Percentiles rank a stretch among this genome's conserved stretches.
Evolutionary conservation across 768 basidiomycete genomes (phyloP).

Genomic region (Phanerochaete sordida): DNA sequence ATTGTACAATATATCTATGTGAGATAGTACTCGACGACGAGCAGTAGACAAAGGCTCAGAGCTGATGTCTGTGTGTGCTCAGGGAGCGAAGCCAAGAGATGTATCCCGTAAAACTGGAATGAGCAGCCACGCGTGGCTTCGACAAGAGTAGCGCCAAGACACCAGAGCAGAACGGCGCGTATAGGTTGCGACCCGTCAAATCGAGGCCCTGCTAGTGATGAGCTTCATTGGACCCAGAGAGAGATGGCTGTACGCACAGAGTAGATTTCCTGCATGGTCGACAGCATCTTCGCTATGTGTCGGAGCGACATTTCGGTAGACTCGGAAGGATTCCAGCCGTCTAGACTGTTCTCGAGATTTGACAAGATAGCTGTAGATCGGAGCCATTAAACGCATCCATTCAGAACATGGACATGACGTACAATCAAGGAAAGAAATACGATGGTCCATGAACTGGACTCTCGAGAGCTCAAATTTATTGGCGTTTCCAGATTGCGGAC

Average conservation of each 20-base stretch:
- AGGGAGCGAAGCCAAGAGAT: background rate
- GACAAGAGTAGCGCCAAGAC: background rate
- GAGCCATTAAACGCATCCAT: background rate
- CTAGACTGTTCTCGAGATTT: background rate
- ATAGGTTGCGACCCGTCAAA: background rate
- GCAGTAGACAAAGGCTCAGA: no score
- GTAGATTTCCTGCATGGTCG: constrained; percentile 2
- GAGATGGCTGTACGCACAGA: background rate
- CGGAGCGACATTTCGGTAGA: background rate
- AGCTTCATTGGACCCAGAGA: background rate
- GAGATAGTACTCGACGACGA: no score
- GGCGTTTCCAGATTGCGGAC: constrained; percentile 11
- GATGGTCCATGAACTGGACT: constrained; percentile 27
- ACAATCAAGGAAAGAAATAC: constrained; percentile 38
- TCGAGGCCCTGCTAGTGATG: background rate
- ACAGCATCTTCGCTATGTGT: constrained; percentile 7
- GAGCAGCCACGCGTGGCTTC: background rate
- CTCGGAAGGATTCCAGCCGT: background rate
- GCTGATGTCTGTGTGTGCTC: no score
- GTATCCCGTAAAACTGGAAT: background rate
- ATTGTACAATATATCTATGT: no score
- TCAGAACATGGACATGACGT: constrained; percentile 16
- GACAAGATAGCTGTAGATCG: background rate
- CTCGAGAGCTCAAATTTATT: constrained; percentile 18
- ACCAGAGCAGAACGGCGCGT: background rate